Percentiles rank a stretch among this genome's conserved stretches.
These are phyloP conservation scores for Elaphomyces granulatus DNA, from an alignment of 495 filamentous ascomycete species.

Conservation along the genomic window DNA sequence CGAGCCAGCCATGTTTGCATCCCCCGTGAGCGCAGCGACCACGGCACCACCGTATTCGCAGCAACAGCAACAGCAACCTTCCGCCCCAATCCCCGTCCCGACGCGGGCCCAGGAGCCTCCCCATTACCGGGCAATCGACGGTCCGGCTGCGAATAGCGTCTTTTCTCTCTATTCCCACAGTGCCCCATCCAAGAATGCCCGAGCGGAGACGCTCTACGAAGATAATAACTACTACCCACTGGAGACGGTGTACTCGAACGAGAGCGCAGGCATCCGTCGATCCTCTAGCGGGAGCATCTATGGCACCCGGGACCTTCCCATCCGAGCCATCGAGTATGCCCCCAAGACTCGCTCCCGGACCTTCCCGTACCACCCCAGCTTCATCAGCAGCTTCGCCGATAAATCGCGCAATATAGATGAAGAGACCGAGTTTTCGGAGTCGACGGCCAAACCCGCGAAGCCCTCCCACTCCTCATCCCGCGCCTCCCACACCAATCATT, in stretches of 20 bases:
- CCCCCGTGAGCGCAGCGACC: constrained; percentile 5
- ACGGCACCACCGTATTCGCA: constrained; percentile 15
- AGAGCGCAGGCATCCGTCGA: constrained; percentile 14
- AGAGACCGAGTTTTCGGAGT: constrained; percentile 27
- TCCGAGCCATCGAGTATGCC: constrained; percentile 32
- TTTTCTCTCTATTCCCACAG: constrained; percentile 22
- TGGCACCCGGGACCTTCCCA: constrained; percentile 19
- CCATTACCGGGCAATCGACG: constrained; percentile 27
- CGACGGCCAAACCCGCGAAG: constrained; percentile 31
- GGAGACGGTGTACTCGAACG: constrained; percentile 13
- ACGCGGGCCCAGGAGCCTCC: constrained; percentile 15
- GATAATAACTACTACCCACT: constrained; percentile 22
- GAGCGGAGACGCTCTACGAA: constrained; percentile 31
- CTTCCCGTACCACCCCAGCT: constrained; percentile 21
- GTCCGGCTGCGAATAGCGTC: constrained; percentile 20
- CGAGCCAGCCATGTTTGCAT: neutral
- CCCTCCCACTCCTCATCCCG: constrained; percentile 10
- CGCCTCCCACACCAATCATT: constrained; percentile 12
- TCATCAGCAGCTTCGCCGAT: constrained; percentile 29
- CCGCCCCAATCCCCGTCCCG: constrained; percentile 14
- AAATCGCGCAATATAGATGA: constrained; percentile 20
- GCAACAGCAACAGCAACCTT: constrained; percentile 18
- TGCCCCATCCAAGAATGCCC: constrained; percentile 25
- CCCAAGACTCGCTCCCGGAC: constrained; percentile 15
- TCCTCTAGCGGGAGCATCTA: constrained; percentile 28